Evolutionary conservation across 495 filamentous ascomycete genomes (phyloP), one percentile per base, ranked within the genome.

Genomic region (Podospora appendiculata): DNA sequence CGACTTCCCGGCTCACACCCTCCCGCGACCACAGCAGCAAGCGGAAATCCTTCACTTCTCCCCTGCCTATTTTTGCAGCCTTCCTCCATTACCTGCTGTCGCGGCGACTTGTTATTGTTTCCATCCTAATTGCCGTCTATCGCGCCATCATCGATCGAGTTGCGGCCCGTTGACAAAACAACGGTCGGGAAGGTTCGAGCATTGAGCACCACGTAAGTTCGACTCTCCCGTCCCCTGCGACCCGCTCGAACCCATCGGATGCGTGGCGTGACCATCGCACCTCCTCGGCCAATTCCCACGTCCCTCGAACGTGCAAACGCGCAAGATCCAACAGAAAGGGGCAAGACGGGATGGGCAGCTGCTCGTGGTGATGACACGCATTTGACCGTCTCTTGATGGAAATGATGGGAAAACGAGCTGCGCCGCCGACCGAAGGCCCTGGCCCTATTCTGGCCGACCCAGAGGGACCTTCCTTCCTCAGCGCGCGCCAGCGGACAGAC

Each of bases 1-100:
- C 57, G 51, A 60, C 55, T 55, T 62, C 57, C 43, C 50, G 59
- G 57, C 51, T 60, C 57, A 59, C 59, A 59, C 48, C 57, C 53
- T 57, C 43, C 53, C 51, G 47, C 51, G 45, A 45, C 43, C 51
- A 51, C 38, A 54, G 43, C 54, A 60, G 54, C 43, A 56, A 47
- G 56, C 52, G 45, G 51, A 55, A 54, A 48, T 49, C 52, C 44
- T 52, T 50, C 48, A 58, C 57, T 49, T 46, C 41, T 44, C 48
- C 12, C 48, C 53, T 45, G 45, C 52, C 46, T 52, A 33, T 48
- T 46, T 54, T 52, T 42, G 52, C 19, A 57, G 43, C 36, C 41
- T 51, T 34, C 10, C 32, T 32, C 18, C 16, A 38, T 17, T 52
- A 34, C 44, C 53, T 51, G 52, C 56, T 49, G 48, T 38, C 36